Evolutionary conservation across 169 alveolate genomes (phyloP), one percentile per base, ranked within the genome.

Genomic region (Plasmodium relictum): DNA sequence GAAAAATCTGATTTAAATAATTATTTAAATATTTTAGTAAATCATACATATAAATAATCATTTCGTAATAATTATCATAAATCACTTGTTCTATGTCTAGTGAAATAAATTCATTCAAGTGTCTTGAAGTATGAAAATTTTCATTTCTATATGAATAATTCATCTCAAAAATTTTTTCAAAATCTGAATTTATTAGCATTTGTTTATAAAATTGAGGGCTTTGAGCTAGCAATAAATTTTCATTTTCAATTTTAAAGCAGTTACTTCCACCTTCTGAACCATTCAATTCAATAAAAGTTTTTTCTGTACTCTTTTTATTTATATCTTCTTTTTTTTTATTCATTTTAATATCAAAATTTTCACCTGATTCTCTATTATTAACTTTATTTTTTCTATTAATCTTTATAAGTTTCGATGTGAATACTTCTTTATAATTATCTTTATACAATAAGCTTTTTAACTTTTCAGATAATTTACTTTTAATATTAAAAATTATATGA

Each of bases 161-260:
- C 39, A 76, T 76, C 52, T 76, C 88, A 41, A 22, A 76, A 2
- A 76, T 50, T 54, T 39, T 26, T 4, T 76, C 88, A 45, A 45
- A 76, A 44, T 76, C 88, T 0, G 74, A 6, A 41, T 76, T 76
- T 3, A 76, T 63, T 76, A 76, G 7, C 88, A 76, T 76, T 37
- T 76, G 76, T 50, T 76, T 76, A 56, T 63, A 76, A 18, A 76
- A 76, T 26, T 76, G 88, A 20, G 88, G 76, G 12, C 88, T 76
- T 69, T 76, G 88, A 0, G 88, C 73, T 12, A 76, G 42, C n/a
- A 63, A 18, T 8, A 76, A 10, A 45, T 76, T 63, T 76, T 63
- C 69, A n/a, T 56, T 66, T 22, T 76, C 88, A 3, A 76, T 24
- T 20, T 45, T 61, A 42, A 42, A 76, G 18, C 88, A 76, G 9